These are phyloP conservation scores for Imleria badia DNA, from an alignment of 768 basidiomycete species.

Conservation along the genomic window DNA sequence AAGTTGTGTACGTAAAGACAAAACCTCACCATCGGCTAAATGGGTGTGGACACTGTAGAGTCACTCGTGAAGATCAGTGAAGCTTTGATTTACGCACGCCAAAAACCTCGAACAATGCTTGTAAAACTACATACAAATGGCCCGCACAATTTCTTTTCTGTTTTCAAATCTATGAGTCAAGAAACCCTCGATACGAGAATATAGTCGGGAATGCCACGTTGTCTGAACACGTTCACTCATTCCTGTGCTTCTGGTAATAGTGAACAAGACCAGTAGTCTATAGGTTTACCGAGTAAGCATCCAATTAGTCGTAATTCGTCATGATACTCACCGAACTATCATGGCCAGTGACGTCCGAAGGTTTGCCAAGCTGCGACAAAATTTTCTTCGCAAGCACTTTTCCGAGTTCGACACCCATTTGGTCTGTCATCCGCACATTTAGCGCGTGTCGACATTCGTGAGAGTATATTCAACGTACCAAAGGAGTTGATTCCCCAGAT, in stretches of 20 bases:
- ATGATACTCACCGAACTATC: slow-evolving; percentile 67
- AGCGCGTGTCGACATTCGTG: not conserved
- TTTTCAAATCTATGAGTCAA: not conserved
- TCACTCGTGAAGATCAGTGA: too few relatives aligned
- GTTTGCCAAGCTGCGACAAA: slow-evolving; percentile 78
- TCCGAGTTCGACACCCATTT: slow-evolving; percentile 99
- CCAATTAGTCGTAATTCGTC: not conserved
- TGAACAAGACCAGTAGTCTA: slow-evolving; percentile 96
- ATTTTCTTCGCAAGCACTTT: slow-evolving; percentile 98
- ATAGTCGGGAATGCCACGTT: not conserved
- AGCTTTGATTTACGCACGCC: not conserved
- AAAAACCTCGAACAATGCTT: not conserved
- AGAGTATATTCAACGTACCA: slow-evolving; percentile 47
- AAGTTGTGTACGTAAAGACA: too few relatives aligned
- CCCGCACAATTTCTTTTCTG: not conserved
- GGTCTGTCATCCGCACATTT: slow-evolving; percentile 51
- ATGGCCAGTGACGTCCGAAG: slow-evolving; percentile 80
- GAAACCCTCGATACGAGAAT: not conserved
- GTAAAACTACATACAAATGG: slow-evolving; percentile 15
- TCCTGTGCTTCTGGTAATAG: slow-evolving; percentile 90
- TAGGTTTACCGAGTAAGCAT: slow-evolving; percentile 5
- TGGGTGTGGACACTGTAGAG: too few relatives aligned
- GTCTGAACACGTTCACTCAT: slow-evolving; percentile 47
- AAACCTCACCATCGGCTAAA: too few relatives aligned
- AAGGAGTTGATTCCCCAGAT: slow-evolving; percentile 99